Base-by-base conservation (phyloP, 2,329 filamentous ascomycete genomes). In the Xylariaceae sp. region DNA sequence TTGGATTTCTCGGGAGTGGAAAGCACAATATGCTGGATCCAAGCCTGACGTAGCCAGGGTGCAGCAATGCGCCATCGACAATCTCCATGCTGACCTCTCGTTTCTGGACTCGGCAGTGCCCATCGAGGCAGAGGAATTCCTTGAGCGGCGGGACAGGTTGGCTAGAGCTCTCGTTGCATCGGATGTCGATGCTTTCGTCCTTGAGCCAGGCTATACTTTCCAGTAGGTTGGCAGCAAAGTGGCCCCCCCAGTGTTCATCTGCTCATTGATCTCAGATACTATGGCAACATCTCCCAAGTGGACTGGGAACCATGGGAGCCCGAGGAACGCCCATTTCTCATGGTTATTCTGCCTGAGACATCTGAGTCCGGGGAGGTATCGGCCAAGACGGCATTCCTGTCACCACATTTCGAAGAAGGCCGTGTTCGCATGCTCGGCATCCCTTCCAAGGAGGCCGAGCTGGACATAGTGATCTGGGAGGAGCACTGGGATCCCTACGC, bases 301-400 rank as follows among this genome's bases (percentile, higher is more conserved):
- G 73, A 82, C 45, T 83, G 79, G 79, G 78, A 83, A 48, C 72
- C 74, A 1, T 83, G 78, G 78, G 79, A 82, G 64, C 78, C 78
- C 0, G 78, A 83, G 51, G 78, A 83, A 53, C 69, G 78, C 2
- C 79, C 79, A 0, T 81, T 83, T 43, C 56, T 83, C 17, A 81
- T 83, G 76, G 52, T 83, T 15, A 66, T 83, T 9, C 62, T 74
- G 28, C 79, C 79, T 0, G 48, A 62, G 30, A 55, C 59, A n/a
- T 47, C 55, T 1, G 38, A 52, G 1, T 58, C 63, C 7, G 74
- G 71, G 4, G 4, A n/a, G 13, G 52, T 78, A 22, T 62, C 62
- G 3, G 77, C 78, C 3, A 76, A 71, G 49, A 81, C 76, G 1
- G 73, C 71, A 0, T 83, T 81, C 47, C 63, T 83, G 0, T 70